Evolutionary conservation across 2,329 filamentous ascomycete species (phyloP), one percentile per base, ranked within the genome.

Genomic region (Cordyceps javanica): DNA sequence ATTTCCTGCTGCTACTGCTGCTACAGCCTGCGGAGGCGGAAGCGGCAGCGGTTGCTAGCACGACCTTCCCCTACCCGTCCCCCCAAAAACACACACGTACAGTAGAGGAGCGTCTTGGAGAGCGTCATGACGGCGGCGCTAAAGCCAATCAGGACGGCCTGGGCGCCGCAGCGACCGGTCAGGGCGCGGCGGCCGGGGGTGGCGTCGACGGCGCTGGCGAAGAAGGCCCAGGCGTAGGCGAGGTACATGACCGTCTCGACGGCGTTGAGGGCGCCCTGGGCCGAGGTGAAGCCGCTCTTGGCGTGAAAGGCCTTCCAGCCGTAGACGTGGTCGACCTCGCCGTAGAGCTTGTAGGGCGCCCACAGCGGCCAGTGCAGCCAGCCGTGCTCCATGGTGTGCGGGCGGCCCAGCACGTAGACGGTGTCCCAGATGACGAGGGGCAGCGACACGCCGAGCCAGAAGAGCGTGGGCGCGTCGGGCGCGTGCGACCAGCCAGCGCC

Each of bases 351-450:
- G 73, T 96, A 96, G 0, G 89, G 90, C 30, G 73, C 75, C 81
- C 83, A 96, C 42, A 96, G 65, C 1, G 89, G 88, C 75, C 74
- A 77, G 74, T 95, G 89, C 54, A 88, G 75, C 48, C 72, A 73
- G 16, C 91, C 91, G 63, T 90, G 89, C 0, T 86, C 83, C 89
- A 96, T 94, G 58, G 85, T 89, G 71, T 87, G 82, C 30, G 91
- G 91, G 21, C 91, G 89, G 55, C 89, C 75, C 48, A 96, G 77
- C 39, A 96, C 84, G 75, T 96, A 96, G 59, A 77, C 76, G 30
- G 82, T 82, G 74, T 96, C 91, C 91, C 91, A 96, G 52, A 83
- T 67, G 50, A 96, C 90, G 60, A 95, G 80, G 1, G 89, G 90
- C 16, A 94, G 74, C 21, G 89, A 91, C 60, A 93, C 62, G 59